These are phyloP conservation scores for Albizia julibrissin DNA, from an alignment of 306 rosid species.

Conservation along the genomic window DNA sequence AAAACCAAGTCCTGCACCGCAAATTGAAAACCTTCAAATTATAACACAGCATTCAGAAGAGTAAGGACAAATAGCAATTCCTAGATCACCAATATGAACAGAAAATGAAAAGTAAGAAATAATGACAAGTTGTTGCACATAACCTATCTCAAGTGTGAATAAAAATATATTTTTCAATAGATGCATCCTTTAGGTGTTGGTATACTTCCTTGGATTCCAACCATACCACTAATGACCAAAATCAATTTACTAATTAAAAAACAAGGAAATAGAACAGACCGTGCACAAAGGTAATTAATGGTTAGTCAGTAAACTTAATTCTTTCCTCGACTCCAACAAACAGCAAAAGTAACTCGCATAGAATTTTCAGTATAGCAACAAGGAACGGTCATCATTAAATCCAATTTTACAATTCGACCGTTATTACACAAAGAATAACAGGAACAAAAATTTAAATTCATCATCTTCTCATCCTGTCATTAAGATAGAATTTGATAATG, in stretches of 20 bases:
- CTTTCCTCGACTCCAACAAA: not conserved
- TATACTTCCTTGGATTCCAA: not conserved
- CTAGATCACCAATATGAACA: slow-evolving; percentile 3
- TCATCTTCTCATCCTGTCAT: not conserved
- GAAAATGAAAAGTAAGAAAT: not conserved
- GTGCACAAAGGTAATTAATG: not conserved
- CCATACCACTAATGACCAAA: not conserved
- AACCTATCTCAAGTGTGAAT: not conserved
- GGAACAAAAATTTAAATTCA: not conserved
- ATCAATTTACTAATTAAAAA: not conserved
- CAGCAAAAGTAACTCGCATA: not conserved
- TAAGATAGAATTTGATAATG: not conserved
- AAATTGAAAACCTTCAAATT: slow-evolving; percentile 36
- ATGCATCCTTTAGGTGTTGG: not conserved
- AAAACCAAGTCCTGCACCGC: slow-evolving; percentile 89
- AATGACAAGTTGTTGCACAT: not conserved
- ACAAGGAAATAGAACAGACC: not conserved
- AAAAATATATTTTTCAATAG: not conserved
- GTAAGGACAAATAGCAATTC: not conserved
- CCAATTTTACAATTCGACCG: not conserved
- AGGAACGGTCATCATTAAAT: not conserved
- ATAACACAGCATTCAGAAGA: slow-evolving; percentile 15
- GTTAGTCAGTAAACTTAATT: not conserved
- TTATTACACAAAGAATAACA: not conserved
- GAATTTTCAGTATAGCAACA: not conserved